Evolutionary conservation across 331 rosid species (phyloP), one percentile per base, ranked within the genome.

Genomic region (Prunus yedoensis): DNA sequence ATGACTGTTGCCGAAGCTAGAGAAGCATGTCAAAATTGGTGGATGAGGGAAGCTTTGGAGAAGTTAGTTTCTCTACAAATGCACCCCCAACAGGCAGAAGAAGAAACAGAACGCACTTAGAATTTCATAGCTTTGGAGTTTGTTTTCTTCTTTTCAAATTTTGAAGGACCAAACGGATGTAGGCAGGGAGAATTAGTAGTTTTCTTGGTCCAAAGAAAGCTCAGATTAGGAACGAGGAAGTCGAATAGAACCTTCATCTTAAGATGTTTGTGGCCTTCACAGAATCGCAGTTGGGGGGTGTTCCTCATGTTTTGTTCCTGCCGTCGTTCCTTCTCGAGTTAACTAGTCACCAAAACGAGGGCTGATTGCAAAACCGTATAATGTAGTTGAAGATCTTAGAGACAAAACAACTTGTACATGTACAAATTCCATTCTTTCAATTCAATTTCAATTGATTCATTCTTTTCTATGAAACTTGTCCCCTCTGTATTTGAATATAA

Each of bases 41-140:
- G 98, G 98, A 94, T 94, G 98, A 91, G 80, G 71, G 97, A 88
- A 62, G 97, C 98, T 74, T 82, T 94, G 74, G 89, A 91, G 27
- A 28, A 10, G 62, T 87, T 94, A 78, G 82, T 91, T 16, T 57
- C 18, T 21, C 77, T 85, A 75, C 90, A 78, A 79, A 72, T 20
- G 77, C 77, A 78, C 18, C 46, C 38, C n/a, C 72, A 65, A 77
- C 71, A 59, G 16, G 68, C 45, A 28, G 62, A 58, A 49, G 77
- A 28, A 25, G 81, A 75, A 77, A 54, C 77, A n/a, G 1, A 38
- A 6, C 1, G 43, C 43, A 38, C 43, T 9, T 38, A 38, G 43
- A 38, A 38, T 38, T 38, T 8, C 43, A 38, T 38, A 38, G 43
- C 58, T 20, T 10, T 18, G 20, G 46, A 38, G 43, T 38, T 1